phyloP scores from a whole-genome alignment of 176 grass and related monocot genomes.

The Secale cereale region DNA sequence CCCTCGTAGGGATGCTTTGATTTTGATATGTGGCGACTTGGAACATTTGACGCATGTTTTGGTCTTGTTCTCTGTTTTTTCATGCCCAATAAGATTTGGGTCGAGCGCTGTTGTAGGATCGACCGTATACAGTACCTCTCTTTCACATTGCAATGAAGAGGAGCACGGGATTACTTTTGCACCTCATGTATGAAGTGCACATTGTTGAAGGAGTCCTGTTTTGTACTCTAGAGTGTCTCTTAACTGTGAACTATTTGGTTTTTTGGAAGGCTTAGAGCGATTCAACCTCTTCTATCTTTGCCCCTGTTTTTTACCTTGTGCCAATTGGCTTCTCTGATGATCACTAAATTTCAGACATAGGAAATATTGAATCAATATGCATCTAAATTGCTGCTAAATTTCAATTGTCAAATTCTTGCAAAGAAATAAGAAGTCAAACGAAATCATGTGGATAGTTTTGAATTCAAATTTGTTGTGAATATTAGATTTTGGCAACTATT shows the following conservation, averaged over 20 bases:
- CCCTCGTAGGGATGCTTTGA: constrained; percentile 14
- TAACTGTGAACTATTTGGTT: background rate
- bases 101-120: constrained; percentile 71
- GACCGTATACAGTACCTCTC: constrained; percentile 37
- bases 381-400: background rate
- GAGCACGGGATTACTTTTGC: background rate
- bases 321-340: background rate
- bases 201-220: background rate
- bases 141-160: constrained; percentile 30
- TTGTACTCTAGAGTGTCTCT: background rate
- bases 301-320: background rate
- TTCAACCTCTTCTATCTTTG: background rate
- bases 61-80: constrained; percentile 35
- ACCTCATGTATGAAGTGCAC: background rate
- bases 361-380: background rate
- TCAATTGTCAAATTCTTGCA: background rate
- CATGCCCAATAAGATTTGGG: constrained; percentile 69
- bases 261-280: background rate
- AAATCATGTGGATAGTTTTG: background rate
- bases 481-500: background rate
- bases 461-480: background rate
- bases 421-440: background rate
- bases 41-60: constrained; percentile 38
- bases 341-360: background rate
- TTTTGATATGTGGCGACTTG: constrained; percentile 36